Conservation (phyloP, 345 rosid species). For the Gossypium herbaceum region DNA sequence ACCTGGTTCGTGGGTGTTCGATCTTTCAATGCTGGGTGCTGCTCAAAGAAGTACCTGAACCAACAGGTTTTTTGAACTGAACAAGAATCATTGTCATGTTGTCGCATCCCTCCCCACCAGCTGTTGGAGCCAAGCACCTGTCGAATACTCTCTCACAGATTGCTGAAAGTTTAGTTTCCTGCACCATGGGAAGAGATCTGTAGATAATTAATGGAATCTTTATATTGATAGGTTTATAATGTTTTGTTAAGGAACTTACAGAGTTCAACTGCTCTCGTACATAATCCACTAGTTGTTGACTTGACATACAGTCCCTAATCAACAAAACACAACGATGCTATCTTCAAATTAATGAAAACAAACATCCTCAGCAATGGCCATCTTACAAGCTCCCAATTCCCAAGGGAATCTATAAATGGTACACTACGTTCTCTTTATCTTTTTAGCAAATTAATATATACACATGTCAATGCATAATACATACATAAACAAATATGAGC, state of each 20-base stretch:
- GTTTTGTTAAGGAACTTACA: conserved; percentile 26
- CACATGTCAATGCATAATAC: not conserved
- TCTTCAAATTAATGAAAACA: not conserved
- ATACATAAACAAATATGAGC: not conserved
- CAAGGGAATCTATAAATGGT: not conserved
- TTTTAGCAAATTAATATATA: not conserved
- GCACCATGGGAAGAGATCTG: conserved; percentile 11
- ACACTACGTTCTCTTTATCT: not conserved
- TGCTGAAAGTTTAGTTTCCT: conserved; percentile 79
- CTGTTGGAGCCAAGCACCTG: conserved; percentile 84
- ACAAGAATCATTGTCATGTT: conserved; percentile 95
- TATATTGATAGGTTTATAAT: not conserved
- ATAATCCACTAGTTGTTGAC: conserved; percentile 74
- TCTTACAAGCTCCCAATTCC: not conserved
- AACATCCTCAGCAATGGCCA: not conserved
- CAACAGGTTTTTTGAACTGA: conserved; percentile 57
- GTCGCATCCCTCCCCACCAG: conserved; percentile 90
- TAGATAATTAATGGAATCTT: not conserved
- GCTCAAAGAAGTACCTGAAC: conserved; percentile 9
- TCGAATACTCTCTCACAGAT: conserved; percentile 82
- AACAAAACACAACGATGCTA: not conserved
- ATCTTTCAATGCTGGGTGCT: not conserved
- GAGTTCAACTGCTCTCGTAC: conserved; percentile 52
- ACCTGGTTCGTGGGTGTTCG: not conserved
- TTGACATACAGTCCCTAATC: conserved; percentile 83